A percentile compares a stretch with the other conserved stretches of the same genome.
These are phyloP conservation scores for Eucommia ulmoides DNA, from an alignment of 257 asterid species.

Conservation along the genomic window DNA sequence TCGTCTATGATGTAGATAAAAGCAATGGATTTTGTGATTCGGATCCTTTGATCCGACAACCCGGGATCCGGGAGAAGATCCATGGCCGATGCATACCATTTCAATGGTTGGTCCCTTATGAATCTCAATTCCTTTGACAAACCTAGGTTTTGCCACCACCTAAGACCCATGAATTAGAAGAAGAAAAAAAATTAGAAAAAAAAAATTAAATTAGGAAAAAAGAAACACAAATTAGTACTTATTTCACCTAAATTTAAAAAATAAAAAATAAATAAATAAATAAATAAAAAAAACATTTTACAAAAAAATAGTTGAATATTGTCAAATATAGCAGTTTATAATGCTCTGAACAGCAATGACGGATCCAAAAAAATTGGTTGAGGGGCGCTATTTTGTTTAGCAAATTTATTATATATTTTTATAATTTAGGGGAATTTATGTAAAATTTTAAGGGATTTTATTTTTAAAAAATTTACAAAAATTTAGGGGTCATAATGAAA, in stretches of 20 bases:
- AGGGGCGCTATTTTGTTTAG: too few relatives aligned
- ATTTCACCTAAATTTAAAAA: too few relatives aligned
- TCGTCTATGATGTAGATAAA: conserved; percentile 25
- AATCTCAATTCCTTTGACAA: neutral
- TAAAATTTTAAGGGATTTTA: too few relatives aligned
- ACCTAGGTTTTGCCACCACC: neutral
- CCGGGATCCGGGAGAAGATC: conserved; percentile 9
- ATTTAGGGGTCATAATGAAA: neutral
- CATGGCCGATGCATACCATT: conserved; percentile 31
- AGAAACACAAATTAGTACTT: too few relatives aligned
- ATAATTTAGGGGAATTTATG: too few relatives aligned
- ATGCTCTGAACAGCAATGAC: neutral
- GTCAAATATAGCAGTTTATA: neutral
- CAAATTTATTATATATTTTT: too few relatives aligned
- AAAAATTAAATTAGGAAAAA: too few relatives aligned
- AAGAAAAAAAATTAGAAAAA: too few relatives aligned
- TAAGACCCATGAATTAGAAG: neutral
- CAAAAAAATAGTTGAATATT: too few relatives aligned
- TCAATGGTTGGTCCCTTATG: conserved; percentile 24
- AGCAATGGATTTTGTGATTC: conserved; percentile 18
- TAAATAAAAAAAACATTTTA: too few relatives aligned
- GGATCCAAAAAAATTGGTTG: too few relatives aligned
- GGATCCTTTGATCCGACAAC: conserved; percentile 16
- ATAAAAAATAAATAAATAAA: too few relatives aligned
- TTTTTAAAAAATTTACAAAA: neutral